Percentiles rank a stretch among this genome's conserved stretches.
phyloP scores from a whole-genome alignment of 306 rosid genomes.

The Gynostemma pentaphyllum region DNA sequence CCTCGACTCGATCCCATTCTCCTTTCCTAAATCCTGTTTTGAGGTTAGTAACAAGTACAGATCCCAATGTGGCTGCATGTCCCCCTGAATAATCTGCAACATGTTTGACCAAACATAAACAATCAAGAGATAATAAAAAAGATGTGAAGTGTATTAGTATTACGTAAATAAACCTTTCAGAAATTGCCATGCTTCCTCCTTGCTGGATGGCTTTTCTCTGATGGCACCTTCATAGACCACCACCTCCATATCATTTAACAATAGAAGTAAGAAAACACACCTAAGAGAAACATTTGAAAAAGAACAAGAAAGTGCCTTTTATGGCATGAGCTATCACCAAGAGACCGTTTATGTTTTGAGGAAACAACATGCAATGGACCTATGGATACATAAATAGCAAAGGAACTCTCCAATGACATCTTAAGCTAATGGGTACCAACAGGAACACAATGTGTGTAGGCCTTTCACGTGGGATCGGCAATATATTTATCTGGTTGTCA shows the following conservation, averaged over 20 bases:
- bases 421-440: not conserved
- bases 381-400: not conserved
- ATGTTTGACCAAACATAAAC: not conserved
- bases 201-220: conserved; percentile 88
- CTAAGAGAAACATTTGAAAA: conserved; percentile 12
- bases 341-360: conserved; percentile 42
- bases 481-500: not conserved
- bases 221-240: conserved; percentile 83
- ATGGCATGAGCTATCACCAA: conserved; percentile 36
- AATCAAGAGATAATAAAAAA: not conserved
- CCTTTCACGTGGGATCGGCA: not conserved
- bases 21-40: conserved; percentile 84
- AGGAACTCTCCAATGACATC: not conserved
- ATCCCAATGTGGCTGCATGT: conserved; percentile 78
- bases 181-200: conserved; percentile 85
- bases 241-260: conserved; percentile 77
- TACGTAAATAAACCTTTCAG: conserved; percentile 49
- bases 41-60: conserved; percentile 81
- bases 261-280: conserved; percentile 25
- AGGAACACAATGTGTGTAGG: not conserved
- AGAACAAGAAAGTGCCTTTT: not conserved
- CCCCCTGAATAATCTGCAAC: conserved; percentile 77
- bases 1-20: conserved; percentile 86
- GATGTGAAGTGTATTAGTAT: not conserved
- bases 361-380: conserved; percentile 20